These are phyloP conservation scores for Pseudonitzschia pungens DNA, from an alignment of 108 stramenopile genomes.

Conservation along the genomic window DNA sequence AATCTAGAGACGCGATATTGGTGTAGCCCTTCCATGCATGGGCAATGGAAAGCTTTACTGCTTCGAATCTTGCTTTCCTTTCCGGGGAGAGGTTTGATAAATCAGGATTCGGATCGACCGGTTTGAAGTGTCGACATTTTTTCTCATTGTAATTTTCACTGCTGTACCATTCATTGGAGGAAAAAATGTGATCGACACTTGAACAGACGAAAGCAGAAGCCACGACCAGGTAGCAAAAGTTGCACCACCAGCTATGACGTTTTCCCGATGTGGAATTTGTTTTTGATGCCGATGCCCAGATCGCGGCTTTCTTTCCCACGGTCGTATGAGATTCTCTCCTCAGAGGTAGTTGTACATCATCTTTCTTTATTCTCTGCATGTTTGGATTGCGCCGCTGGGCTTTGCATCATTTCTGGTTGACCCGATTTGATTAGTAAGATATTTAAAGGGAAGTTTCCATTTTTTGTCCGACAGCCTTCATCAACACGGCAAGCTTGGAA, in stretches of 20 bases:
- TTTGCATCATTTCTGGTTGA: background rate
- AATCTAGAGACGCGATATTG: background rate
- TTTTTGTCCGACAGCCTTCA: too few relatives aligned
- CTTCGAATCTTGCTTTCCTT: conserved; percentile 20
- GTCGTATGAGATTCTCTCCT: background rate
- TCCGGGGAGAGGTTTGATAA: background rate
- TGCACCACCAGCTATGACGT: background rate
- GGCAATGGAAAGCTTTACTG: conserved; percentile 23
- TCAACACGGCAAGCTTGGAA: too few relatives aligned
- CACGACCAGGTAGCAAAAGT: background rate
- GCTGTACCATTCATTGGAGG: conserved; percentile 5
- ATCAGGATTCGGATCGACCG: conserved; percentile 15
- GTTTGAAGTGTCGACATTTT: conserved; percentile 12
- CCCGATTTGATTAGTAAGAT: too few relatives aligned
- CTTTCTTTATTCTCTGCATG: background rate
- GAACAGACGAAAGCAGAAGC: background rate
- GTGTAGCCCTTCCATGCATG: conserved; percentile 44
- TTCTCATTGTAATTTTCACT: conserved; percentile 10
- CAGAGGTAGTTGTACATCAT: background rate
- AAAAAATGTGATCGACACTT: background rate
- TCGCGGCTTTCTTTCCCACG: background rate
- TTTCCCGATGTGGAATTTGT: background rate
- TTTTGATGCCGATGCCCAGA: background rate
- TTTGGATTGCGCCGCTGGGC: background rate
- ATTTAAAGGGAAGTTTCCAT: too few relatives aligned